Evolutionary conservation across 2,329 filamentous ascomycete species (phyloP).

Genomic region (Trichophyton schoenleinii): DNA sequence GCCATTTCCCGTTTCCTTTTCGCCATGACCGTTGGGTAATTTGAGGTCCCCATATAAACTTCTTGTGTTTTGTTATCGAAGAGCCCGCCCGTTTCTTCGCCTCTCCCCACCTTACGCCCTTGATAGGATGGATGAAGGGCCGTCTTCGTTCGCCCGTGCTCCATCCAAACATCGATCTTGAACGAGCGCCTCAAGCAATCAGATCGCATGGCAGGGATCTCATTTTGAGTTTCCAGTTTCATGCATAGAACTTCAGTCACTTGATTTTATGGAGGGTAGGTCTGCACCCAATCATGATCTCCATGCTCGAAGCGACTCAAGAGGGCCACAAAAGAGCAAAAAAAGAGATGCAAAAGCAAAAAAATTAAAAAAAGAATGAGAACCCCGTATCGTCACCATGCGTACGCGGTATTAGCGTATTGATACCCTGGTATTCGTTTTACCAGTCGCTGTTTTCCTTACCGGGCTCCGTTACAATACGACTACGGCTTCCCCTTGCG

Average conservation of each 20-base stretch:
- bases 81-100: not conserved
- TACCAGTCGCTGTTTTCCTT: not conserved
- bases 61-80: not conserved
- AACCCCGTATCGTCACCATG: not conserved
- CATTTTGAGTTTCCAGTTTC: slow-evolving; percentile 17
- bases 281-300: slow-evolving; percentile 11
- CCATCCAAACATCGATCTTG: slow-evolving; percentile 2
- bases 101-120: not conserved
- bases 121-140: not conserved
- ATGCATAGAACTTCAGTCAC: slow-evolving; percentile 49
- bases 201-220: slow-evolving; percentile 20
- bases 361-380: not conserved
- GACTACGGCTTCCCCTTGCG: not conserved
- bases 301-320: not conserved
- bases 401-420: not conserved
- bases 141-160: not conserved
- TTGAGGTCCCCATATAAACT: not conserved
- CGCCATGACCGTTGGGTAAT: slow-evolving; percentile 6
- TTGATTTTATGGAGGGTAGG: slow-evolving; percentile 40
- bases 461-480: not conserved
- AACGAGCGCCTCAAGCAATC: slow-evolving; percentile 9
- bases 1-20: slow-evolving; percentile 5
- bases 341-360: not conserved
- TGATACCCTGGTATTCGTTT: not conserved
- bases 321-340: not conserved